Evolutionary conservation across 2,329 filamentous ascomycete genomes (phyloP), one percentile per base, ranked within the genome.

Genomic region (Aspergillus cejpii): DNA sequence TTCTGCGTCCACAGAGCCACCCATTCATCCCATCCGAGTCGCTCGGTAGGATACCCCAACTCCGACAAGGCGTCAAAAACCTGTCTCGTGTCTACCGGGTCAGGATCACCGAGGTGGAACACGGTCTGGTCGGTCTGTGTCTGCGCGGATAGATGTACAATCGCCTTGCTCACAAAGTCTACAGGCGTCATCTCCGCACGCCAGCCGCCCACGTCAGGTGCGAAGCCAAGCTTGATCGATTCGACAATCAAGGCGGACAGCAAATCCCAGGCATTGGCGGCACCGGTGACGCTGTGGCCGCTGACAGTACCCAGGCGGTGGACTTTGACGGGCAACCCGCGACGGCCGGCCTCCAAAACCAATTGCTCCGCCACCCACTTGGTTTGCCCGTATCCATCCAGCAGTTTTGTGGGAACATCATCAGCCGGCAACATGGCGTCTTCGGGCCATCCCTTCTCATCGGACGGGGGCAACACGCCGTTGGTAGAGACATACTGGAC

Each of bases 311-410:
- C 85, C 0, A 82, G 81, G 5, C 85, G 81, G 54, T 85, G 80
- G 29, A 89, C 82, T 55, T 80, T 78, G 21, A 85, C 80, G 0
- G 84, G 84, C 24, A 89, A 69, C 7, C 84, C 84, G 28, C 84
- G 78, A 20, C 77, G 75, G 20, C 76, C 77, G 7, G 85, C 84
- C 58, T 87, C 83, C 8, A 79, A 72, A 6, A 87, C 81, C 2
- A 89, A 79, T 61, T 84, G 80, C 61, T 89, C 85, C 2, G 85
- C 84, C 23, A 86, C 85, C 85, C 85, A 89, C 60, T 89, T 89
- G 0, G 84, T 87, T 64, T 88, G 85, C 0, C 84, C 84, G 51
- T 89, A 89, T 1, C 85, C 85, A 56, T 88, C 84, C 1, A 77
- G 67, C 4, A 89, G 70, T 61, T 84, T 84, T 34, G 73, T 77